A percentile compares a stretch with the other conserved stretches of the same genome.
phyloP scores from a whole-genome alignment of 2,329 filamentous ascomycete genomes.

The Curvularia eragrostidis region DNA sequence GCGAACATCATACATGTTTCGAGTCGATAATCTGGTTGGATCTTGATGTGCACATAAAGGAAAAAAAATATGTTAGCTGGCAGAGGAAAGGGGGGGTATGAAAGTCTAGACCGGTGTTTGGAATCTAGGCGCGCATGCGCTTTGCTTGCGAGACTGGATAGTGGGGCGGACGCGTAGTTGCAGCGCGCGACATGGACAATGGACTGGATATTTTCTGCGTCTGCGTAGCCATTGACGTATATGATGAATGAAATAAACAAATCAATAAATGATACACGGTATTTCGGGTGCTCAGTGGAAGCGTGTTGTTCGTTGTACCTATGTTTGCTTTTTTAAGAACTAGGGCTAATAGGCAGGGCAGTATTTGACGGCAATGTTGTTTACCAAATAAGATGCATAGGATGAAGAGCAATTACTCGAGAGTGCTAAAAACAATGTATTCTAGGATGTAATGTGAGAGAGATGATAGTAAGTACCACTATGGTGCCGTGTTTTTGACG shows the following conservation, averaged over 20 bases:
- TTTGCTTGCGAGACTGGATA: conserved; percentile 21
- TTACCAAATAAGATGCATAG: background rate
- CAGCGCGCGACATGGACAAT: conserved; percentile 17
- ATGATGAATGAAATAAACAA: background rate
- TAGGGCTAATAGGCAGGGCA: background rate
- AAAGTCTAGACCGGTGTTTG: too few relatives aligned
- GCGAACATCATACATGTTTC: conserved; percentile 28
- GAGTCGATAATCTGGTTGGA: conserved; percentile 22
- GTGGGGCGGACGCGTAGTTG: conserved; percentile 20
- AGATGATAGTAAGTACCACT: background rate
- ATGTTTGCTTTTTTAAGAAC: background rate
- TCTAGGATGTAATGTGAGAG: background rate
- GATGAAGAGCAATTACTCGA: background rate
- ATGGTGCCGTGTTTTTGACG: too few relatives aligned
- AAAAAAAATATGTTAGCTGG: conserved; percentile 35
- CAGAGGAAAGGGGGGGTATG: conserved; percentile 26
- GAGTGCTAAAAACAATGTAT: background rate
- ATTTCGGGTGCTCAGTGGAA: background rate
- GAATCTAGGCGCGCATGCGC: conserved; percentile 35
- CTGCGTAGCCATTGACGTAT: conserved; percentile 22
- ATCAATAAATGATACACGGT: background rate
- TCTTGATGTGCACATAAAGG: conserved; percentile 21
- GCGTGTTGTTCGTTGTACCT: background rate
- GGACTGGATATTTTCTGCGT: conserved; percentile 14
- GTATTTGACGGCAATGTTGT: background rate